Evolutionary conservation across 768 basidiomycete species (phyloP), one percentile per base, ranked within the genome.

Genomic region (Polyporus arcularius): DNA sequence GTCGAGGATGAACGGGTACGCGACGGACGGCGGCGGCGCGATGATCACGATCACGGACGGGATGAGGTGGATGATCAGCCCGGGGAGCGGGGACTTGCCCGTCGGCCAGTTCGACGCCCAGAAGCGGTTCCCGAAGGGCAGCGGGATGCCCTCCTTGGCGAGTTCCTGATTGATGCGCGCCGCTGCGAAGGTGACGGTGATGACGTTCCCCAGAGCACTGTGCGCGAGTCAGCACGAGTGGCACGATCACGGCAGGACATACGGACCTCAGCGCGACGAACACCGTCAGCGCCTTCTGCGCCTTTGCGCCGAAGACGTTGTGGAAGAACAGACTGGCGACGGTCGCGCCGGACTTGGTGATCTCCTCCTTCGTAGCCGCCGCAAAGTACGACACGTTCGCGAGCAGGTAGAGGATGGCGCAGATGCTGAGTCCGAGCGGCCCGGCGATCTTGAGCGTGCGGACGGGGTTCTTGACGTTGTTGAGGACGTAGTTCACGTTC

Each of bases 91-190:
- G 0, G 85, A 81, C 62, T 80, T 80, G 7, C 83, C 82, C 1
- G 80, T 82, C 1, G 83, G 83, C 84, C 83, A 84, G 65, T 85
- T 86, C 0, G 82, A 83, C 1, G 85, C 85, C 84, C 83, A 85
- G 65, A 86, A 82, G 28, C 70, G 76, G 63, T 82, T 85, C 2
- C 82, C 82, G 54, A 84, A 84, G 0, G 84, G 84, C 0, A 86
- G 75, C 11, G 84, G 84, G n/a, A 86, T 73, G 1, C 85, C 85
- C 66, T 85, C 85, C 61, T 86, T 86, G 4, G 85, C 85, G 4
- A 86, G 78, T 54, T 86, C 69, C 74, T 85, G 85, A 57, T 85
- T 85, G 3, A 86, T 76, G 16, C 80, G 78, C 0, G 80, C 70
- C 2, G 81, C 77, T 12, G 81, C 72, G 63, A 82, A 85, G 0